Base-by-base conservation (phyloP, 2,329 filamentous ascomycete species). In the Aspergillus neotritici region DNA sequence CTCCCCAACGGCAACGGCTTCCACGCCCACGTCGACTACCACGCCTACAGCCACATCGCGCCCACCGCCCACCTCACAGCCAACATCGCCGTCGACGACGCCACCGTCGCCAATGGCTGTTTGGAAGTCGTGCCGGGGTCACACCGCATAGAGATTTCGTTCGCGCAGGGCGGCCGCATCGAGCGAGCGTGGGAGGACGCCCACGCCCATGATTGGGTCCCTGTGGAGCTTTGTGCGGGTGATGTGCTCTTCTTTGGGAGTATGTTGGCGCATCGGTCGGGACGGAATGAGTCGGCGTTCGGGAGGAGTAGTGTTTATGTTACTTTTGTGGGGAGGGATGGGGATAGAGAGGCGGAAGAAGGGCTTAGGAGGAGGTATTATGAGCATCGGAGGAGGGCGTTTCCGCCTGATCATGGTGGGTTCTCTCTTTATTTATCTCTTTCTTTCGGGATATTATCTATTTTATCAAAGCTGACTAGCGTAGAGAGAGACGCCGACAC, bases 31-130 rank as follows among this genome's bases (percentile, higher is more conserved):
- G 49, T 66, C 6, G 63, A 66, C 40, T 56, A 60, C 35, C 62
- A 57, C 6, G 64, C 62, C n/a, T 66, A 66, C 40, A 57, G 61
- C 34, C 57, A 65, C 37, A 62, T 65, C 34, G 60, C 58, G 14
- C 55, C 55, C 14, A 62, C 65, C 31, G 59, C 63, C 42, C 63
- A 66, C 30, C 38, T 66, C n/a, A 64, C 63, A 1, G 60, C 63
- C 6, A 56, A 63, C 35, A 48, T 66, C 4, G 56, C 63, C 29
- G 58, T 65, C 37, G 61, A 66, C 38, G 53, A 55, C 10, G 58
- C 62, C 1, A 63, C 58, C 2, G 31, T 50, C 12, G 48, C 50
- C 9, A 66, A 65, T 16, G 62, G 63, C 4, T 64, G 62, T 36
- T 51, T 66, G 5, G 60, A 66, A 38, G 57, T 66, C 3, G 61